Conservation (phyloP, 768 basidiomycete species). For the Lyophyllum semitale region DNA sequence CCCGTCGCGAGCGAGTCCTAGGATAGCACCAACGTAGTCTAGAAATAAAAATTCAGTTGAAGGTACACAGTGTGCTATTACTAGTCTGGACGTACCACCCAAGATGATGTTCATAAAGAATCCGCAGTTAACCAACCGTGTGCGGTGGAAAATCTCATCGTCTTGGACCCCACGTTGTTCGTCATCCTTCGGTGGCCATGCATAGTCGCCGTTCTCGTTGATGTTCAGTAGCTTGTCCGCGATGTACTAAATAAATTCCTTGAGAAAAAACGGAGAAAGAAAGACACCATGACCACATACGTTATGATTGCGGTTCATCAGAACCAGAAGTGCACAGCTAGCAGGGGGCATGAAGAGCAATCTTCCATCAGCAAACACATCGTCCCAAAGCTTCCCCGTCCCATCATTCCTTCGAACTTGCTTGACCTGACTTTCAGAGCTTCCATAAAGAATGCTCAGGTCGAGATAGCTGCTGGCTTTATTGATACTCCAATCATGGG, state of each 20-base stretch:
- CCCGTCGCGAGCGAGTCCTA: conserved; percentile 68
- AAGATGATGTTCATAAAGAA: conserved; percentile 74
- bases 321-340: conserved; percentile 63
- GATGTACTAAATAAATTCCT: conserved; percentile 51
- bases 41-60: not conserved
- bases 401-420: conserved; percentile 64
- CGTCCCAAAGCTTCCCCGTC: conserved; percentile 64
- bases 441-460: conserved; percentile 74
- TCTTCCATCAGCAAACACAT: conserved; percentile 69
- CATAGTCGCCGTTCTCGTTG: conserved; percentile 62
- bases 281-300: conserved; percentile 35
- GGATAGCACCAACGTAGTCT: conserved; percentile 77
- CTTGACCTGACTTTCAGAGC: conserved; percentile 44
- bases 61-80: not conserved
- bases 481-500: conserved; percentile 53
- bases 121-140: conserved; percentile 73
- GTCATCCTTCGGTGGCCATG: conserved; percentile 22
- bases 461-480: conserved; percentile 75
- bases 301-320: conserved; percentile 76
- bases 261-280: conserved; percentile 2
- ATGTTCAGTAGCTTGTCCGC: conserved; percentile 67
- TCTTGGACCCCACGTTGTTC: conserved; percentile 50
- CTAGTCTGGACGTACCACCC: conserved; percentile 33
- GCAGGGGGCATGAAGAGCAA: conserved; percentile 75
- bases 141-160: conserved; percentile 75